Evolutionary conservation across 352 stramenopile genomes (phyloP).

Genomic region (Pseudoperonospora humuli): DNA sequence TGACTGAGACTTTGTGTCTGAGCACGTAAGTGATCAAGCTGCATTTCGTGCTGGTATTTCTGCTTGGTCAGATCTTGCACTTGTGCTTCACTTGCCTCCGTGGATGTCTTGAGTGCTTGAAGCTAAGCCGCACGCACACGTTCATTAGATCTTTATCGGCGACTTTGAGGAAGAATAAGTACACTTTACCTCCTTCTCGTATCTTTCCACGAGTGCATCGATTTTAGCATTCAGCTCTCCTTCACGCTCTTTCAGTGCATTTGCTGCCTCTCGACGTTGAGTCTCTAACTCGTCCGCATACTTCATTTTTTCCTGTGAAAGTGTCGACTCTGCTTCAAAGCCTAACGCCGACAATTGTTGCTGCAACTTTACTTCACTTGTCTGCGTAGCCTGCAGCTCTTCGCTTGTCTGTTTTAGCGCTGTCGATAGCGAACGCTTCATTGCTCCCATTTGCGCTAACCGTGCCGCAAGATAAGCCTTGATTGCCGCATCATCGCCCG

Average conservation of each 20-base stretch:
- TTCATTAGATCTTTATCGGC: neutral
- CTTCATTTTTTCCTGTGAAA: slow-evolving; percentile 57
- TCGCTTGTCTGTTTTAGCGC: slow-evolving; percentile 39
- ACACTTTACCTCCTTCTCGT: slow-evolving; percentile 54
- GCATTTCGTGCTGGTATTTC: slow-evolving; percentile 75
- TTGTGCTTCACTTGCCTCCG: slow-evolving; percentile 41
- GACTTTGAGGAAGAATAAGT: neutral
- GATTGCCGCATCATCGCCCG: slow-evolving; percentile 82
- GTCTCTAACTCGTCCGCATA: slow-evolving; percentile 59
- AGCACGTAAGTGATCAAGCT: slow-evolving; percentile 58
- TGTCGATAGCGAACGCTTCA: slow-evolving; percentile 31
- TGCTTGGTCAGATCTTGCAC: slow-evolving; percentile 55
- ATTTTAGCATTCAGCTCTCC: slow-evolving; percentile 63
- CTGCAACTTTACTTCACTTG: slow-evolving; percentile 37
- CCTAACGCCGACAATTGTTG: slow-evolving; percentile 42
- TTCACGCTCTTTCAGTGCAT: slow-evolving; percentile 48
- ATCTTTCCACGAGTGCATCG: slow-evolving; percentile 39
- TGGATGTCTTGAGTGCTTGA: slow-evolving; percentile 29
- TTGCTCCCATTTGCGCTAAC: slow-evolving; percentile 71
- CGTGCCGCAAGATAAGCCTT: slow-evolving; percentile 88
- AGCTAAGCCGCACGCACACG: slow-evolving; percentile 23
- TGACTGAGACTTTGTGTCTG: slow-evolving; percentile 55
- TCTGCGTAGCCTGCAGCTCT: slow-evolving; percentile 33
- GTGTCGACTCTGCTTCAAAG: slow-evolving; percentile 47
- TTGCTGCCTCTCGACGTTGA: slow-evolving; percentile 42